Conservation (phyloP, 495 filamentous ascomycete species). For the Aspergillus biplanus region DNA sequence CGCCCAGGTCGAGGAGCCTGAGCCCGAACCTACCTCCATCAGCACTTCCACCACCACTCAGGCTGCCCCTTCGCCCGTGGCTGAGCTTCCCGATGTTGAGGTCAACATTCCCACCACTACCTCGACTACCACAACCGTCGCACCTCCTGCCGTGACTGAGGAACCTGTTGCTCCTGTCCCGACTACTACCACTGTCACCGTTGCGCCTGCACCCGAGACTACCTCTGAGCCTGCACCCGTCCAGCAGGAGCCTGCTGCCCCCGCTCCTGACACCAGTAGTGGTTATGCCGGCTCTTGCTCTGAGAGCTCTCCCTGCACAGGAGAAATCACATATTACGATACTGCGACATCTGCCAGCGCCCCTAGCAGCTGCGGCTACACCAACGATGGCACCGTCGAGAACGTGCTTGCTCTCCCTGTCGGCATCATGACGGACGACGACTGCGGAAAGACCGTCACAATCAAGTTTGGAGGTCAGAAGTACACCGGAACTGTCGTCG, state of each 20-base stretch:
- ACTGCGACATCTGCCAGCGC: slow-evolving; percentile 37
- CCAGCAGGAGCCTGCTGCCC: slow-evolving; percentile 19
- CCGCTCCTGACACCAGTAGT: slow-evolving; percentile 24
- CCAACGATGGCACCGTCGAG: slow-evolving; percentile 46
- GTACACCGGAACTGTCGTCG: slow-evolving; percentile 59
- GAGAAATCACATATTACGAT: slow-evolving; percentile 54
- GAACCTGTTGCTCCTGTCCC: slow-evolving; percentile 7
- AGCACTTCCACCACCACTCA: slow-evolving; percentile 10
- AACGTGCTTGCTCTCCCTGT: slow-evolving; percentile 50
- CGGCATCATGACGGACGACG: slow-evolving; percentile 60
- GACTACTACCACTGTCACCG: slow-evolving; percentile 2
- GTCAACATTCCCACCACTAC: slow-evolving; percentile 7
- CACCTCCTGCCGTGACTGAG: not conserved
- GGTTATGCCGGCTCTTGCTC: slow-evolving; percentile 41
- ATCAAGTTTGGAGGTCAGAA: slow-evolving; percentile 62
- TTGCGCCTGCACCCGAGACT: not conserved
- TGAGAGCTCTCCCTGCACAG: slow-evolving; percentile 38
- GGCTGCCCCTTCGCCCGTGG: slow-evolving; percentile 2
- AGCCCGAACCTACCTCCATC: slow-evolving; percentile 25
- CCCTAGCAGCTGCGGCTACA: slow-evolving; percentile 50
- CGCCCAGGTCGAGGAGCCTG: slow-evolving; percentile 10
- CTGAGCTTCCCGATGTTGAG: slow-evolving; percentile 14
- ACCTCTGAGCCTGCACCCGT: not conserved
- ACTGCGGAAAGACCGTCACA: slow-evolving; percentile 69
- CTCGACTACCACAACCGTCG: not conserved